Evolutionary conservation across 805 yeast genomes (phyloP).

Genomic region (Metschnikowia corniflorae): DNA sequence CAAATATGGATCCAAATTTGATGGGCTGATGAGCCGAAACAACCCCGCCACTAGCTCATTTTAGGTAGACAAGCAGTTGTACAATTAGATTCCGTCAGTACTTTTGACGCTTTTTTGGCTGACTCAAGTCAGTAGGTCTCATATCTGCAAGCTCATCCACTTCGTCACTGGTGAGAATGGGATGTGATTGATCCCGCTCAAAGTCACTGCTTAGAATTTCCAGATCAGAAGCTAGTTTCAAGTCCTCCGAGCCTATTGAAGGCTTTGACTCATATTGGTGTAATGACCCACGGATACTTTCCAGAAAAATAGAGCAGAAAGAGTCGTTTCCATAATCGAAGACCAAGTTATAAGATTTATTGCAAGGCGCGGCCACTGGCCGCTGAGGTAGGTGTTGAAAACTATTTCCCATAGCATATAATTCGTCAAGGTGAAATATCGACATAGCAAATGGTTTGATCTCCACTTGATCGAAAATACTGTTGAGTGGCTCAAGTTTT

Average conservation of each 20-base stretch:
- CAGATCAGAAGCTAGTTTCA: constrained; percentile 14
- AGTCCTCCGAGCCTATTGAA: too few species aligned
- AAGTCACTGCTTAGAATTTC: constrained; percentile 19
- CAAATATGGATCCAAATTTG: constrained; percentile 37
- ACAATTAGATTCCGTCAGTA: too few species aligned
- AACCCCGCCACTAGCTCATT: constrained; percentile 24
- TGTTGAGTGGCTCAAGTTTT: constrained; percentile 18
- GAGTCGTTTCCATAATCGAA: constrained; percentile 13
- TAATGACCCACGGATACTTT: too few species aligned
- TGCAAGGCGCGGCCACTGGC: constrained; percentile 2
- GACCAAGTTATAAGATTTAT: constrained; percentile 5
- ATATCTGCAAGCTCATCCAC: too few species aligned
- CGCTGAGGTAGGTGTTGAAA: constrained; percentile 5
- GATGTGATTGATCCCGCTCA: constrained; percentile 7
- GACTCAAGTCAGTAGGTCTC: too few species aligned
- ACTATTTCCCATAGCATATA: constrained; percentile 6
- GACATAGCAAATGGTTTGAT: constrained; percentile 16
- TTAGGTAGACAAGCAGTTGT: too few species aligned
- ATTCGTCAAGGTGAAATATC: constrained; percentile 15
- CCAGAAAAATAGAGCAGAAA: constrained; percentile 19
- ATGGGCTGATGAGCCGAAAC: constrained; percentile 28
- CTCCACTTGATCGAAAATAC: constrained; percentile 18
- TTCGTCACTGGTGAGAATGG: constrained; percentile 9
- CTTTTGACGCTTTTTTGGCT: too few species aligned
- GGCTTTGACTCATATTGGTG: too few species aligned